Evolutionary conservation across 129 eudicot species (phyloP).

Genomic region (Tagetes erecta): DNA sequence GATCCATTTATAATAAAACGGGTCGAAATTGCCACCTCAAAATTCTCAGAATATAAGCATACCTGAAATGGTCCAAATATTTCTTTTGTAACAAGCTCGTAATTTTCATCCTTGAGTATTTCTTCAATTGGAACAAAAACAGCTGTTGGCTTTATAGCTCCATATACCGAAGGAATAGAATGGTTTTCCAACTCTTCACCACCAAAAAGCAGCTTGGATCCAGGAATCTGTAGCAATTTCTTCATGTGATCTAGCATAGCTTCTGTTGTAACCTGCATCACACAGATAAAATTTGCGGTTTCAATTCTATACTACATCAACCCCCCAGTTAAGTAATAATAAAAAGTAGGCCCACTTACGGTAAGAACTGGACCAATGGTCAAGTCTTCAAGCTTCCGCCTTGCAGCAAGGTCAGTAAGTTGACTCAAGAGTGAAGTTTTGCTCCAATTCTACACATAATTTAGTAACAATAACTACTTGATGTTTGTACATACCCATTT

Average conservation of each 20-base stretch:
- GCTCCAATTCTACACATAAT: slow-evolving; percentile 73
- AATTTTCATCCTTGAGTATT: slow-evolving; percentile 70
- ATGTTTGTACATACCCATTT: background rate
- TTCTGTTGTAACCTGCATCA: slow-evolving; percentile 77
- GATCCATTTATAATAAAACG: slow-evolving; percentile 1
- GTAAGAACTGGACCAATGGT: slow-evolving; percentile 97
- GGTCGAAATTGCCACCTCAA: background rate
- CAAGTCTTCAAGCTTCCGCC: slow-evolving; percentile 90
- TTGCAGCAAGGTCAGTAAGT: slow-evolving; percentile 76
- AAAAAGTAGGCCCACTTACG: slow-evolving; percentile 42
- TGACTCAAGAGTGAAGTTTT: slow-evolving; percentile 60
- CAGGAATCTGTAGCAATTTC: slow-evolving; percentile 78
- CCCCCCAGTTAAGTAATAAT: background rate
- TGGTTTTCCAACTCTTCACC: slow-evolving; percentile 85
- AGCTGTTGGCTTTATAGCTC: slow-evolving; percentile 95
- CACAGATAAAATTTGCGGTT: background rate
- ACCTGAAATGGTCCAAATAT: slow-evolving; percentile 99
- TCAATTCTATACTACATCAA: background rate
- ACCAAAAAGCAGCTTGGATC: slow-evolving; percentile 84
- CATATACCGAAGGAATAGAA: slow-evolving; percentile 77
- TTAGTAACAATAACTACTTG: background rate
- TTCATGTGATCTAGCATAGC: slow-evolving; percentile 77
- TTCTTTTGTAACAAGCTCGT: slow-evolving; percentile 83
- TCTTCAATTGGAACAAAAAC: slow-evolving; percentile 86
- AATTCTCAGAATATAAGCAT: background rate